Base-by-base conservation (phyloP, 2,329 filamentous ascomycete species). In the Huntiella omanensis region DNA sequence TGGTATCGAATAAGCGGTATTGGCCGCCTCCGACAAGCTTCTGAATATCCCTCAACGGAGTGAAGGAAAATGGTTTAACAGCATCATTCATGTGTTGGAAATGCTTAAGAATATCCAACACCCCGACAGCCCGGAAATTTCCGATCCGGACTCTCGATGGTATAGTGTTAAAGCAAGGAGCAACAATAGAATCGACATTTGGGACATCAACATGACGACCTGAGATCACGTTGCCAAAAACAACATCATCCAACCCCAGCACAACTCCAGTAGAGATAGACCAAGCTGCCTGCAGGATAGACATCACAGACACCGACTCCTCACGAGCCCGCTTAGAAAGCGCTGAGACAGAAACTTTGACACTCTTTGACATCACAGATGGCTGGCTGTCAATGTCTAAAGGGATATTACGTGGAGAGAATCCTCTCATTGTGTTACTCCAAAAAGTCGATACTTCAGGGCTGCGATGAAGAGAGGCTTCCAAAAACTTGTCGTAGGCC, bases 101-200 rank as follows among this genome's bases (percentile, higher is more conserved):
- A 2, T 62, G 58, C 48, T 70, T 71, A 19, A 80, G 61, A 8
- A 86, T 77, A 69, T 0, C 66, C 54, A 8, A 43, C 11, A 10
- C 35, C 16, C 48, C 8, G 37, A 77, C 76, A 12, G 67, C 69
- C 1, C 59, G 63, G 2, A 58, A 58, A 2, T 57, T 56, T 1
- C 66, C 60, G 7, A 82, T 50, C 32, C 74, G 61, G 12, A 75
- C 62, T 19, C 84, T 72, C 1, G 86, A 57, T 0, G 87, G 85
- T 10, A 94, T 62, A 0, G 87, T 93, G 56, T 94, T 95, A 66
- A 95, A 94, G 58, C 85, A 93, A 0, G 87, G 87, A 0, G 83
- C 85, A n/a, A 92, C 73, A 4, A 94, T 70, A 3, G 69, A 65
- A 34, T 87, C 77, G 8, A 88, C 65, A 0, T 70, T 72, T 4